Percentiles rank a stretch among this genome's conserved stretches.
Evolutionary conservation across 257 asterid species (phyloP).

Genomic region (Catharanthus roseus): DNA sequence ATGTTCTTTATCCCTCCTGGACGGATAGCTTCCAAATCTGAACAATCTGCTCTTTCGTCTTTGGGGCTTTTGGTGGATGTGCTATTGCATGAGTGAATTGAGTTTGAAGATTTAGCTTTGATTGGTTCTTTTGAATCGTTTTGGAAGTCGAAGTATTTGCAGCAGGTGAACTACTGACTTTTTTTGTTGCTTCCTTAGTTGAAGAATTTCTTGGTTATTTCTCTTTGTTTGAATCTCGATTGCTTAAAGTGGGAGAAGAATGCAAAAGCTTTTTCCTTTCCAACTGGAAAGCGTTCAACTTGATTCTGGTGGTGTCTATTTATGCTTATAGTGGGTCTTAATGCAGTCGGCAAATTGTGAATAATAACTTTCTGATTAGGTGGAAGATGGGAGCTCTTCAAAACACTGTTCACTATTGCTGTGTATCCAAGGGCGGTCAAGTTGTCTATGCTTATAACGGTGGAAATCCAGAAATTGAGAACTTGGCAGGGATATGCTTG

Average conservation of each 20-base stretch:
- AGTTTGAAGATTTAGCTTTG: constrained; percentile 8
- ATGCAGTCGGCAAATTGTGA: neutral
- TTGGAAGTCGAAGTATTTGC: constrained; percentile 11
- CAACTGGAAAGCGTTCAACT: neutral
- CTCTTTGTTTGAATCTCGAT: constrained; percentile 12
- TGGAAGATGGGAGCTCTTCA: constrained; percentile 31
- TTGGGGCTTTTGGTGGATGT: neutral
- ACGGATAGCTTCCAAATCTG: neutral
- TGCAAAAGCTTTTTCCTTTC: neutral
- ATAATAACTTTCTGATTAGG: neutral
- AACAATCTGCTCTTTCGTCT: neutral
- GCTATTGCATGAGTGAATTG: constrained; percentile 13
- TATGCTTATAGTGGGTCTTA: neutral
- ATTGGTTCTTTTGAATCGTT: constrained; percentile 18
- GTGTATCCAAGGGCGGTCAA: constrained; percentile 53
- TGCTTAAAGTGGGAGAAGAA: constrained; percentile 10
- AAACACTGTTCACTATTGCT: constrained; percentile 48
- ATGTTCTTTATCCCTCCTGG: neutral
- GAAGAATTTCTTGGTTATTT: constrained; percentile 15
- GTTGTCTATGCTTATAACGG: constrained; percentile 38
- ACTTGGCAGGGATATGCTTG: constrained; percentile 55
- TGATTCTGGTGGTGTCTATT: constrained; percentile 5
- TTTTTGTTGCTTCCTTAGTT: constrained; percentile 13
- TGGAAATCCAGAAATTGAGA: constrained; percentile 48
- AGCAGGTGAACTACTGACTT: constrained; percentile 12